Conservation (phyloP, 2,329 filamentous ascomycete species). For the Phialophora tarda region DNA sequence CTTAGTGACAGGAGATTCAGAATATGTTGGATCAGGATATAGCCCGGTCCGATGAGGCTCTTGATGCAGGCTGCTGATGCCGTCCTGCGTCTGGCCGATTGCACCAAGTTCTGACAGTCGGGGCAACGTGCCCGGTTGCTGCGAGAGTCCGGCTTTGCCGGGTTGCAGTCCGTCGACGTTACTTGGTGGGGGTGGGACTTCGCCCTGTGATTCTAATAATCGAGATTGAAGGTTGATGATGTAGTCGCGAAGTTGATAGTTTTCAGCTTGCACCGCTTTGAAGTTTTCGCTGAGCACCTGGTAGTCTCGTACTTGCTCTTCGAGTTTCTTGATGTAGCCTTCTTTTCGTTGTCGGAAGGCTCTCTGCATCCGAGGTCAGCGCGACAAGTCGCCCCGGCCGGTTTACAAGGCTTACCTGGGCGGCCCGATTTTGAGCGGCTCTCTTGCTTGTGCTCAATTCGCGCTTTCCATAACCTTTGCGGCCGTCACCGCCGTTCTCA, state of each 20-base stretch:
- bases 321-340: constrained; percentile 95
- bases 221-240: constrained; percentile 87
- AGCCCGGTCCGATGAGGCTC: constrained; percentile 29
- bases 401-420: constrained; percentile 69
- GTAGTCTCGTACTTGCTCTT: constrained; percentile 87
- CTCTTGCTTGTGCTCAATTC: constrained; percentile 95
- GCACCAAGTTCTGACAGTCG: constrained; percentile 36
- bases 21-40: constrained; percentile 37
- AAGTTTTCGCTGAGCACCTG: constrained; percentile 75
- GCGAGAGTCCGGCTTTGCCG: constrained; percentile 34
- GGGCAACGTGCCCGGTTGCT: constrained; percentile 33
- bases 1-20: constrained; percentile 31
- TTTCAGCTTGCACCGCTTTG: constrained; percentile 84
- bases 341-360: constrained; percentile 98
- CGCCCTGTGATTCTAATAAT: constrained; percentile 80
- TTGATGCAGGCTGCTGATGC: constrained; percentile 25
- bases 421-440: constrained; percentile 93
- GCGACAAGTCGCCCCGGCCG: neutral
- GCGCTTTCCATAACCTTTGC: constrained; percentile 76
- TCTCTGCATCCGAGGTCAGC: constrained; percentile 61
- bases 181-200: constrained; percentile 65
- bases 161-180: constrained; percentile 40
- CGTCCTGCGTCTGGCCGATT: constrained; percentile 28
- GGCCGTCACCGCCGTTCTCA: constrained; percentile 58
- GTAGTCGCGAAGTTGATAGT: constrained; percentile 89